Evolutionary conservation across 2,329 filamentous ascomycete genomes (phyloP).

Genomic region (Pyrenochaeta sp.): DNA sequence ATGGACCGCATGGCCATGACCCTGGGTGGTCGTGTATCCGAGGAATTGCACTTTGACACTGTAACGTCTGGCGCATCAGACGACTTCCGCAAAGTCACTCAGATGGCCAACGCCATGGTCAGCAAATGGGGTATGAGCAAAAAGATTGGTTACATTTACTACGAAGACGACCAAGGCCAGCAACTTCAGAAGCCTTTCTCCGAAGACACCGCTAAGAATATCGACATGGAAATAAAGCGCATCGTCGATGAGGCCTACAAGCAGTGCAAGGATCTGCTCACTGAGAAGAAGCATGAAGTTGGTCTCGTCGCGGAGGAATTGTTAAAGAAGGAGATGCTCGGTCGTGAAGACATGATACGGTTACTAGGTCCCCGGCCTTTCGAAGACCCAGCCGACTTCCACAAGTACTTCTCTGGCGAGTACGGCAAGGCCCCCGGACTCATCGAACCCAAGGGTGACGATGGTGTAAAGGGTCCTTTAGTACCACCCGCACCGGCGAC

Average conservation of each 20-base stretch:
- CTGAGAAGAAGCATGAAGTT: slow-evolving; percentile 86
- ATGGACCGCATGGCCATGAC: slow-evolving; percentile 99
- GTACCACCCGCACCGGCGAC: slow-evolving; percentile 42
- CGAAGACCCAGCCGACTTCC: slow-evolving; percentile 85
- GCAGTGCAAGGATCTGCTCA: slow-evolving; percentile 84
- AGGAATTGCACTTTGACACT: slow-evolving; percentile 95
- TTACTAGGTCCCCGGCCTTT: slow-evolving; percentile 86
- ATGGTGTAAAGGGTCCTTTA: slow-evolving; percentile 45
- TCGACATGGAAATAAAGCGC: slow-evolving; percentile 88
- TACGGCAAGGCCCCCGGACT: slow-evolving; percentile 44
- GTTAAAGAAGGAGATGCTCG: slow-evolving; percentile 87
- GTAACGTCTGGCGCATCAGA: slow-evolving; percentile 95
- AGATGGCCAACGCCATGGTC: slow-evolving; percentile 96
- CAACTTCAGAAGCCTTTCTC: slow-evolving; percentile 94
- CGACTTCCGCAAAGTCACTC: slow-evolving; percentile 98
- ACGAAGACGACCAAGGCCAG: slow-evolving; percentile 78
- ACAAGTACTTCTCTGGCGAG: slow-evolving; percentile 80
- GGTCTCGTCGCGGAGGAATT: slow-evolving; percentile 93
- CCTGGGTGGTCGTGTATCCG: slow-evolving; percentile 90
- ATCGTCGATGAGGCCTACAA: slow-evolving; percentile 94
- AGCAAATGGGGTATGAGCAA: slow-evolving; percentile 99
- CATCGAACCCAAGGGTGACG: slow-evolving; percentile 43
- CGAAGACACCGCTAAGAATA: slow-evolving; percentile 89
- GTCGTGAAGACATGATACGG: slow-evolving; percentile 89
- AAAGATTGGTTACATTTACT: slow-evolving; percentile 92